Percentiles rank a stretch among this genome's conserved stretches.
phyloP scores from a whole-genome alignment of 495 filamentous ascomycete species.

The Penicillium goetzii region DNA sequence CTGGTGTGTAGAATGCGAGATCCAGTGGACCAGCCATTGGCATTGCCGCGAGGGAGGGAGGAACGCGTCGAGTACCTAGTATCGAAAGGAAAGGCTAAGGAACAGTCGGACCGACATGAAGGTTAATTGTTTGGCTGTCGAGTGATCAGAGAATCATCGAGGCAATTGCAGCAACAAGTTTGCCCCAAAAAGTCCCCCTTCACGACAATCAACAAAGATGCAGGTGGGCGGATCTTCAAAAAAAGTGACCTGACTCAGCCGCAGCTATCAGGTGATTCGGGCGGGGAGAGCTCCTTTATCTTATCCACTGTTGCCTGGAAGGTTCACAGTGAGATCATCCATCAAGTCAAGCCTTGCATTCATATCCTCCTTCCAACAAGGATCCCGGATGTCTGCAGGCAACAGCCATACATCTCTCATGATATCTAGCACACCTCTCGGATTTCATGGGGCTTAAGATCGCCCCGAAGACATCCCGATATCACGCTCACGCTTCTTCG shows the following conservation, averaged over 20 bases:
- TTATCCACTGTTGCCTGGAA: slow-evolving; percentile 31
- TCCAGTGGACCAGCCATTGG: slow-evolving; percentile 32
- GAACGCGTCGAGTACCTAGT: background rate
- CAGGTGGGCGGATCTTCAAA: background rate
- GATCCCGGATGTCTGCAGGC: slow-evolving; percentile 17
- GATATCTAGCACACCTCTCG: background rate
- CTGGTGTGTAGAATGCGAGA: slow-evolving; percentile 9
- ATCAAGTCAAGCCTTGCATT: slow-evolving; percentile 6
- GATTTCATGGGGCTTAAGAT: slow-evolving; percentile 8
- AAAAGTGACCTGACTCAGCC: slow-evolving; percentile 19
- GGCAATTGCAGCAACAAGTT: background rate
- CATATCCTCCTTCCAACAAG: background rate
- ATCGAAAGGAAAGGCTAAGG: background rate
- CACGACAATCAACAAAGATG: background rate
- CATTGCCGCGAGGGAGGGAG: slow-evolving; percentile 12
- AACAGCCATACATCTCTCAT: slow-evolving; percentile 20
- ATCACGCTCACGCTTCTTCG: slow-evolving; percentile 4
- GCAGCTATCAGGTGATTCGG: slow-evolving; percentile 17
- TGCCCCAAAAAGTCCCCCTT: background rate
- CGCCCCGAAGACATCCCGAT: slow-evolving; percentile 3
- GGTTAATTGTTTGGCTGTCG: background rate
- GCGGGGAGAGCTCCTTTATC: slow-evolving; percentile 25
- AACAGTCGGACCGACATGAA: slow-evolving; percentile 9
- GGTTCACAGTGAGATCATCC: slow-evolving; percentile 12
- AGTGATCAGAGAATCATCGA: background rate